Evolutionary conservation across 345 rosid genomes (phyloP).

Genomic region (Eutrema japonicum): DNA sequence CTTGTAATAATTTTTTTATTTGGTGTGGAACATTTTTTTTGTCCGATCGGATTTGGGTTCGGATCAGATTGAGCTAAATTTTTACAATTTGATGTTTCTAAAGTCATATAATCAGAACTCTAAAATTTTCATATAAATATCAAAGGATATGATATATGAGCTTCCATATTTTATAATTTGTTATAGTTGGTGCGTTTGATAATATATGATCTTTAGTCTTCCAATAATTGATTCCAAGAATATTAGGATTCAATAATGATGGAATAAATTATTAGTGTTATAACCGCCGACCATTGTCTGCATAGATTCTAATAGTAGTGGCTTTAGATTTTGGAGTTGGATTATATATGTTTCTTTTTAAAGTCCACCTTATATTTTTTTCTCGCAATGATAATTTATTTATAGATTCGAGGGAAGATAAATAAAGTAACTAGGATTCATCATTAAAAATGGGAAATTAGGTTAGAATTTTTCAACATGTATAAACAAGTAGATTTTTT

Average conservation of each 20-base stretch:
- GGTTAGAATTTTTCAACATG: background rate
- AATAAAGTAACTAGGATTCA: background rate
- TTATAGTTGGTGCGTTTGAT: constrained; percentile 30
- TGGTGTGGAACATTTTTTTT: background rate
- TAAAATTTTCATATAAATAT: background rate
- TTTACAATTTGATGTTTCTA: too few relatives aligned
- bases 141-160: background rate
- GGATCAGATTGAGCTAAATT: background rate
- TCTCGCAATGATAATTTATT: background rate
- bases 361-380: background rate
- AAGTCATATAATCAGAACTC: background rate
- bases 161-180: background rate
- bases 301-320: constrained; percentile 30
- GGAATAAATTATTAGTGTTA: constrained; percentile 7
- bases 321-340: constrained; percentile 20
- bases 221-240: constrained; percentile 26
- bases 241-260: constrained; percentile 23
- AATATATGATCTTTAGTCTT: constrained; percentile 3
- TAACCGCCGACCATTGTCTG: constrained; percentile 41
- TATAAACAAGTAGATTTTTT: background rate
- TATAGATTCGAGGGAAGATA: background rate
- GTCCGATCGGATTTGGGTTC: background rate
- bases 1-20: too few relatives aligned
- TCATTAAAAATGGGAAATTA: background rate
- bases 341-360: constrained; percentile 11